These are phyloP conservation scores for Picochlorum sp. DNA, from an alignment of 139 green algal species.

Conservation along the genomic window DNA sequence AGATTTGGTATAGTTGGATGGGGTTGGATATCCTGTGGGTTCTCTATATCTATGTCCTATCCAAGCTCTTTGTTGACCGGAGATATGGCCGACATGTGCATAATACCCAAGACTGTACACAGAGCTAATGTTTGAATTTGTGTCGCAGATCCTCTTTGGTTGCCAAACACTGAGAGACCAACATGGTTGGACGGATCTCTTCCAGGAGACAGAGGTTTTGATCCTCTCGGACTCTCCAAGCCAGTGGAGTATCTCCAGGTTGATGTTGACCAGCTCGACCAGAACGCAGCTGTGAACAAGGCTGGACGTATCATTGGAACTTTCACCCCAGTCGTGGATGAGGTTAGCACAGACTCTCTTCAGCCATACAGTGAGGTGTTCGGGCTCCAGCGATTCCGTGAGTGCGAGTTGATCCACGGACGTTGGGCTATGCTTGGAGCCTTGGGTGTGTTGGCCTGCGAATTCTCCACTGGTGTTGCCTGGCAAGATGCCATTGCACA, in stretches of 20 bases:
- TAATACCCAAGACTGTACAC: background rate
- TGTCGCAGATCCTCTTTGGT: conserved; percentile 62
- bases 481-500: conserved; percentile 47
- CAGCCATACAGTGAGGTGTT: conserved; percentile 68
- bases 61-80: too few relatives aligned
- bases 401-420: conserved; percentile 92
- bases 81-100: too few relatives aligned
- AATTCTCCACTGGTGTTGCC: conserved; percentile 69
- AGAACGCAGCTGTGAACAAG: conserved; percentile 85
- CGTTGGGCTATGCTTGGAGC: conserved; percentile 92
- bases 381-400: conserved; percentile 76
- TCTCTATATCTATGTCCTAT: too few relatives aligned
- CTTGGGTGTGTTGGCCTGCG: conserved; percentile 67
- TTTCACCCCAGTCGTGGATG: conserved; percentile 33
- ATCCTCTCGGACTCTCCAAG: conserved; percentile 79
- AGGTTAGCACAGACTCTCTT: conserved; percentile 44
- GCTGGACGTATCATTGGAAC: conserved; percentile 65
- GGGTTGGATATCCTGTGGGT: too few relatives aligned
- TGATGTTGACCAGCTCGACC: conserved; percentile 82
- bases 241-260: conserved; percentile 78
- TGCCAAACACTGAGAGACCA: conserved; percentile 76
- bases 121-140: background rate
- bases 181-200: conserved; percentile 84
- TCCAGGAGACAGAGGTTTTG: conserved; percentile 75
- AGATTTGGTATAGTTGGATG: too few relatives aligned